Evolutionary conservation across 1,139 yeast species (phyloP).

Genomic region (Yamadazyma kanchanaburiensis): DNA sequence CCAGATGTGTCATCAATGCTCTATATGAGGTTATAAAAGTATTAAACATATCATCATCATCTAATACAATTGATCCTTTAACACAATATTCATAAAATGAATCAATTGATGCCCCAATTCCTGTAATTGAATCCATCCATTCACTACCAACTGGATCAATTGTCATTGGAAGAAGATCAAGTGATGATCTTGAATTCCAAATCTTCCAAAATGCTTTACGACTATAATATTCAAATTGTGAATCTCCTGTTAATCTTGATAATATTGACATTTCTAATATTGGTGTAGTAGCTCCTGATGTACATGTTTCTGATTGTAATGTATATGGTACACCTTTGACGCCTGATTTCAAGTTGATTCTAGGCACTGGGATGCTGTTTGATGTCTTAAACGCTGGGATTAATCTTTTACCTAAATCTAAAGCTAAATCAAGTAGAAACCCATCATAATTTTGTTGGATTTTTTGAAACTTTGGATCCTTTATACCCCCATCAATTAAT

Average conservation of each 20-base stretch:
- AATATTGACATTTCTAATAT: slow-evolving; percentile 74
- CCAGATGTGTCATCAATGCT: slow-evolving; percentile 53
- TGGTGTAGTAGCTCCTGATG: slow-evolving; percentile 85
- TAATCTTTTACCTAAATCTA: slow-evolving; percentile 66
- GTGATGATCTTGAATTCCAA: slow-evolving; percentile 63
- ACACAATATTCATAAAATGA: slow-evolving; percentile 88
- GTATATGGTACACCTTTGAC: slow-evolving; percentile 37
- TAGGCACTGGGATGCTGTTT: slow-evolving; percentile 66
- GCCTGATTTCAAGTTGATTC: slow-evolving; percentile 62
- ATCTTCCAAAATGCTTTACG: slow-evolving; percentile 62
- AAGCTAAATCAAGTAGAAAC: slow-evolving; percentile 62
- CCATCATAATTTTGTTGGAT: slow-evolving; percentile 56
- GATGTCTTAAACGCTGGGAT: slow-evolving; percentile 62
- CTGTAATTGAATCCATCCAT: slow-evolving; percentile 65
- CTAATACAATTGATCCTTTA: slow-evolving; percentile 69
- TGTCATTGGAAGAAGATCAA: slow-evolving; percentile 76
- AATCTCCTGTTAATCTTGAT: slow-evolving; percentile 70
- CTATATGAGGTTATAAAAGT: slow-evolving; percentile 61
- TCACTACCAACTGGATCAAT: slow-evolving; percentile 56
- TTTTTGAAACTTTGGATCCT: slow-evolving; percentile 4
- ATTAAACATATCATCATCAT: slow-evolving; percentile 56
- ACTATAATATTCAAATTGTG: slow-evolving; percentile 62
- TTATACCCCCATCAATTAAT: slow-evolving; percentile 45
- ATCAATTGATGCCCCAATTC: slow-evolving; percentile 92
- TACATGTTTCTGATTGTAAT: slow-evolving; percentile 65